Evolutionary conservation across 1,139 yeast species (phyloP).

Genomic region (Hansenula lynferdii): DNA sequence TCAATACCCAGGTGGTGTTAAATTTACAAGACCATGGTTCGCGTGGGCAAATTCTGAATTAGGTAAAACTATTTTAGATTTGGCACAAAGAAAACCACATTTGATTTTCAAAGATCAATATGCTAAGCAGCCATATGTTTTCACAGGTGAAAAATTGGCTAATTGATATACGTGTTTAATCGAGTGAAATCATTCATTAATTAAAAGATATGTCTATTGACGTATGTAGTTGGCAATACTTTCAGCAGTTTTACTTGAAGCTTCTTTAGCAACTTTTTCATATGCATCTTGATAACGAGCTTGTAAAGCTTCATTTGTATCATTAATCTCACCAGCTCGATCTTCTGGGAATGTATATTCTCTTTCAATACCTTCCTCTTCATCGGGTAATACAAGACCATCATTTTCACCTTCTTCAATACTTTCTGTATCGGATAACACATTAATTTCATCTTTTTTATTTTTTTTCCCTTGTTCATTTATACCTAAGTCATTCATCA

Average conservation of each 20-base stretch:
- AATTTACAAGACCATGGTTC: conserved; percentile 78
- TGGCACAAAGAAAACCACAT: conserved; percentile 72
- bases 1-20: conserved; percentile 40
- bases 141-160: background rate
- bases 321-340: conserved; percentile 55
- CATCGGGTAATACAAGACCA: conserved; percentile 61
- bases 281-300: conserved; percentile 69
- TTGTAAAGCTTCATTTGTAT: conserved; percentile 52
- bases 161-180: background rate
- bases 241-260: conserved; percentile 64
- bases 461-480: conserved; percentile 30
- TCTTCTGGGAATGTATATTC: conserved; percentile 78
- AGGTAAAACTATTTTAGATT: conserved; percentile 74
- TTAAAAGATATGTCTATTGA: conserved; percentile 16
- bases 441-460: conserved; percentile 46
- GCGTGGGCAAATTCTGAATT: conserved; percentile 95
- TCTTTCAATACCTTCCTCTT: conserved; percentile 44
- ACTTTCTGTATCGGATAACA: conserved; percentile 62
- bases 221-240: conserved; percentile 63
- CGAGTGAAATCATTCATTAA: background rate
- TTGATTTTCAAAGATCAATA: conserved; percentile 51
- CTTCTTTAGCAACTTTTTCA: conserved; percentile 55
- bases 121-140: conserved; percentile 15
- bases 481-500: conserved; percentile 83
- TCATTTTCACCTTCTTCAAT: conserved; percentile 52